Evolutionary conservation across 2,329 filamentous ascomycete genomes (phyloP).

Genomic region (Coniosporium uncinatum): DNA sequence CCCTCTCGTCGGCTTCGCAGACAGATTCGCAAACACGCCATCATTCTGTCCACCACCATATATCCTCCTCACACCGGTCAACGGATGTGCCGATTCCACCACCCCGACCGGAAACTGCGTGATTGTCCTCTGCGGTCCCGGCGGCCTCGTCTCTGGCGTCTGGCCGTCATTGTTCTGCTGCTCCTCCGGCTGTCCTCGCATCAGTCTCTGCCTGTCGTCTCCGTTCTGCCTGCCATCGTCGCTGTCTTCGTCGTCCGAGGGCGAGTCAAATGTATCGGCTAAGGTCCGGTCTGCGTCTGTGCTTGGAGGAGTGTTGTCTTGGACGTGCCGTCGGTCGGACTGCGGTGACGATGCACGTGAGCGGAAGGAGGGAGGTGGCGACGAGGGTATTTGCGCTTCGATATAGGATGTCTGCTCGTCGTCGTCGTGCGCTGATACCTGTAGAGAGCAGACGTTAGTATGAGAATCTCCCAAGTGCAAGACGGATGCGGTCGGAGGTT

Average conservation of each 20-base stretch:
- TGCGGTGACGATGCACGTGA: slow-evolving; percentile 71
- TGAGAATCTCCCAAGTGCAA: not conserved
- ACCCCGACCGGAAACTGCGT: slow-evolving; percentile 49
- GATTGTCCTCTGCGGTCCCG: slow-evolving; percentile 36
- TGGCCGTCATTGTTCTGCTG: slow-evolving; percentile 4
- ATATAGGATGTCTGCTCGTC: slow-evolving; percentile 21
- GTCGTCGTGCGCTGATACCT: slow-evolving; percentile 38
- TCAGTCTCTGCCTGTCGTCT: slow-evolving; percentile 82
- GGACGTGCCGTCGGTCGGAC: slow-evolving; percentile 41
- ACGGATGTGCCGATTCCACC: slow-evolving; percentile 20
- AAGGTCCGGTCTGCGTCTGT: slow-evolving; percentile 71
- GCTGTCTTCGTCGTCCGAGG: slow-evolving; percentile 60
- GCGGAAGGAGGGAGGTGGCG: slow-evolving; percentile 73
- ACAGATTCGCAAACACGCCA: slow-evolving; percentile 94
- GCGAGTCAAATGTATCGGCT: slow-evolving; percentile 80
- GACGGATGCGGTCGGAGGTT: slow-evolving; percentile 4
- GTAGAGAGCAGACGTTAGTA: slow-evolving; percentile 4
- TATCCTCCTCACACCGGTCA: slow-evolving; percentile 33
- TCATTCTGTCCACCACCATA: slow-evolving; percentile 78
- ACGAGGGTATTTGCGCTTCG: slow-evolving; percentile 29
- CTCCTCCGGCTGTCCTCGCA: slow-evolving; percentile 40
- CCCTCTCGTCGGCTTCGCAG: slow-evolving; percentile 74
- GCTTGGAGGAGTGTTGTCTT: slow-evolving; percentile 42
- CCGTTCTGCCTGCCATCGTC: slow-evolving; percentile 38
- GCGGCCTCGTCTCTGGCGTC: slow-evolving; percentile 15